These are phyloP conservation scores for Erythrophleum fordii DNA, from an alignment of 306 rosid genomes.

Conservation along the genomic window DNA sequence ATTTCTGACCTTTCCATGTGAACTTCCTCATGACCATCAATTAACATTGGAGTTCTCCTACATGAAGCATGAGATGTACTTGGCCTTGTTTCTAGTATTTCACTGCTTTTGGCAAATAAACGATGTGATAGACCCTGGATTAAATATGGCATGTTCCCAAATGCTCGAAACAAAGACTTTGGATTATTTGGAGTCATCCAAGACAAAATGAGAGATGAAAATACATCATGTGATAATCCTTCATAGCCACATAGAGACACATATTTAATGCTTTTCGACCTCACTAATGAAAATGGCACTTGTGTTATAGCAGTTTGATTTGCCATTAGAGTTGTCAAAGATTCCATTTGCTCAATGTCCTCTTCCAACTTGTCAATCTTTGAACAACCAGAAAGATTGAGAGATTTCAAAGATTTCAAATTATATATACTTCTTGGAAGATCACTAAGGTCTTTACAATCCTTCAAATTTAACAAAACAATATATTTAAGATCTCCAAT, in stretches of 20 bases:
- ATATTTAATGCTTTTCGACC: background rate
- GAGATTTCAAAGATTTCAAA: background rate
- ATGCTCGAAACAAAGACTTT: background rate
- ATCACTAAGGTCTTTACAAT: background rate
- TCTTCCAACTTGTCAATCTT: background rate
- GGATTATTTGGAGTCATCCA: background rate
- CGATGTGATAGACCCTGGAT: background rate
- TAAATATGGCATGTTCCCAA: background rate
- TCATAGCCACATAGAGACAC: background rate
- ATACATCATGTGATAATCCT: background rate
- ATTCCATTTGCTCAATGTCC: background rate
- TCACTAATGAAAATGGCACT: background rate
- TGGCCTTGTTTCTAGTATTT: background rate
- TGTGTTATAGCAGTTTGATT: background rate
- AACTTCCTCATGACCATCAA: background rate
- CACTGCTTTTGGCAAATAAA: background rate
- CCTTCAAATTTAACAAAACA: background rate
- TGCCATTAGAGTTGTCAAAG: background rate
- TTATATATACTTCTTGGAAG: background rate
- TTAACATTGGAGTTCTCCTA: background rate
- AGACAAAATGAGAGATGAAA: background rate
- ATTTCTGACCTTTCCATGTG: background rate
- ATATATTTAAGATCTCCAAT: background rate
- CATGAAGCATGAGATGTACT: background rate
- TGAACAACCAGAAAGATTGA: constrained; percentile 4